phyloP scores from a whole-genome alignment of 495 filamentous ascomycete species.

The Cercophora scortea region DNA sequence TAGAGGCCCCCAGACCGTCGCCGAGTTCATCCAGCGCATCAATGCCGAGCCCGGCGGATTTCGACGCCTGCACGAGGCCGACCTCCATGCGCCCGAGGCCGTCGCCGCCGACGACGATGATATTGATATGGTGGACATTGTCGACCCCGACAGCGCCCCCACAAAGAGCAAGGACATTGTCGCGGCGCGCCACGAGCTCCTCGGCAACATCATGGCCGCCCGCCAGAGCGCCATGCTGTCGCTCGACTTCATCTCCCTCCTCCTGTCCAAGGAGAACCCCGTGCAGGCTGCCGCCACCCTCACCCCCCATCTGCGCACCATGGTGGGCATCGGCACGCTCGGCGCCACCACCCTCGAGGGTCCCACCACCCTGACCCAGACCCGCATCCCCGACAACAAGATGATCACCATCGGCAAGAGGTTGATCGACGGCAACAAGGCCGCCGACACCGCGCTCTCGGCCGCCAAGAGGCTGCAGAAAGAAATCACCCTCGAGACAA shows the following conservation, averaged over 20 bases:
- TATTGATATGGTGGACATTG: constrained; percentile 20
- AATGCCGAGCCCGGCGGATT: constrained; percentile 69
- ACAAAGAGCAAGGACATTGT: constrained; percentile 31
- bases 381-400: constrained; percentile 46
- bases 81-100: constrained; percentile 52
- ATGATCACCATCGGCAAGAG: constrained; percentile 69
- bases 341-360: constrained; percentile 63
- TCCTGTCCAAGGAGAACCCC: constrained; percentile 70
- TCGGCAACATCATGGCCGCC: constrained; percentile 43
- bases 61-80: constrained; percentile 55
- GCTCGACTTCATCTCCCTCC: constrained; percentile 77
- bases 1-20: constrained; percentile 51
- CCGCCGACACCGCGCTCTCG: constrained; percentile 66
- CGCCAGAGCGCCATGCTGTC: constrained; percentile 3
- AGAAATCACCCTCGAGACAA: constrained; percentile 69
- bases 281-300: constrained; percentile 60
- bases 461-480: constrained; percentile 64
- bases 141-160: constrained; percentile 26
- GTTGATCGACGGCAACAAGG: constrained; percentile 61
- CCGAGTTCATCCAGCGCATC: constrained; percentile 67
- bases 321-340: constrained; percentile 65
- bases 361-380: constrained; percentile 44
- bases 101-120: constrained; percentile 16
- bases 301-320: constrained; percentile 56
- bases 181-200: constrained; percentile 43